Percentiles rank a stretch among this genome's conserved stretches.
Conservation (phyloP, 1,284 basidiomycete genomes). For the Pisolithus thermaeus region DNA sequence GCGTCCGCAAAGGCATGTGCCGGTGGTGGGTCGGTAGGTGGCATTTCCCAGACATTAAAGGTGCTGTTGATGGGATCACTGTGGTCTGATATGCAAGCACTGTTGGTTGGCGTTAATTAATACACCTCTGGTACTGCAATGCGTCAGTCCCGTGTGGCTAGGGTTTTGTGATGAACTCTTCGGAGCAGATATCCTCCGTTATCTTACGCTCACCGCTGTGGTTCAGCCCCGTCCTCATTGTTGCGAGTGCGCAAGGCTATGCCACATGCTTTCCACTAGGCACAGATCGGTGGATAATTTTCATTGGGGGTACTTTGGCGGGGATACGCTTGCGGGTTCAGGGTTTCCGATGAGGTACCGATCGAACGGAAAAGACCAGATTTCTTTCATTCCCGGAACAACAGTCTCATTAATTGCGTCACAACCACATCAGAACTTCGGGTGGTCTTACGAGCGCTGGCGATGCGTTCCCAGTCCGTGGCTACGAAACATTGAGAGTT, state of each 20-base stretch:
- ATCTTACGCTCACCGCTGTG: not conserved
- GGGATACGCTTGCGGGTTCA: no score
- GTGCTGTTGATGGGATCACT: not conserved
- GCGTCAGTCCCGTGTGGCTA: no score
- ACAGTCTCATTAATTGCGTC: no score
- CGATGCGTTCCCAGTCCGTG: not conserved
- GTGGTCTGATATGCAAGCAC: not conserved
- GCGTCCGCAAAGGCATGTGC: conserved; percentile 50
- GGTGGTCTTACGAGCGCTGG: not conserved
- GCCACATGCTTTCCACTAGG: not conserved
- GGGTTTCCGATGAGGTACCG: no score
- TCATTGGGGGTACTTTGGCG: no score
- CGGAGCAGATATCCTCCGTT: no score
- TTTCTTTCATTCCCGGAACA: no score
- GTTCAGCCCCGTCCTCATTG: not conserved
- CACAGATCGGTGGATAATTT: no score
- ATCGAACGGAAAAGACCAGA: no score
- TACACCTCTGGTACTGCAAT: not conserved
- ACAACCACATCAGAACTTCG: no score
- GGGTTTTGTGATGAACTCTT: not conserved
- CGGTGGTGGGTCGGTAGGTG: conserved; percentile 56
- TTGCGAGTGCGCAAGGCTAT: not conserved
- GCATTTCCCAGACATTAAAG: conserved; percentile 13
- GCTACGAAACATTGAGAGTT: not conserved
- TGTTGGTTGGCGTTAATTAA: conserved; percentile 1